These are phyloP conservation scores for Mortierella sp. DNA, from an alignment of 371 early-diverging fungal species.

Conservation along the genomic window DNA sequence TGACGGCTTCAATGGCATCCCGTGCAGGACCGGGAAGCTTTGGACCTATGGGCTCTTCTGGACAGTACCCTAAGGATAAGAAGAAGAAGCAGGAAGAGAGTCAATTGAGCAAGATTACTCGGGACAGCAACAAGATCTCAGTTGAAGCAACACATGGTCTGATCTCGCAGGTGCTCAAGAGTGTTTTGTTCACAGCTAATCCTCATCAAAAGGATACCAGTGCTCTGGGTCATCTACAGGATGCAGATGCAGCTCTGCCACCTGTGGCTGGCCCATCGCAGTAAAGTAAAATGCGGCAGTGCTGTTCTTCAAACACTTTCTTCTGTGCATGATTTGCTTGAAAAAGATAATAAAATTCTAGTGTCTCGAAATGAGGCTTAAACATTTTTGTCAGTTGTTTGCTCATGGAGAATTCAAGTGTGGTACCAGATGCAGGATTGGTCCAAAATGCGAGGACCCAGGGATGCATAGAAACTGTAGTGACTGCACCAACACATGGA, in stretches of 20 bases:
- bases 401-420: constrained; percentile 2
- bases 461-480: neutral
- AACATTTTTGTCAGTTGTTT: neutral
- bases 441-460: neutral
- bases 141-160: constrained; percentile 85
- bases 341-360: neutral
- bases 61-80: constrained; percentile 54
- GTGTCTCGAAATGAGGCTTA: too few species aligned
- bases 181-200: constrained; percentile 75
- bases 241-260: constrained; percentile 16
- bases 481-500: neutral
- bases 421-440: neutral
- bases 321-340: constrained; percentile 1
- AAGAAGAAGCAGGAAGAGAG: constrained; percentile 77
- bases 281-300: constrained; percentile 4
- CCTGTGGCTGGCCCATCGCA: constrained; percentile 6
- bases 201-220: constrained; percentile 29
- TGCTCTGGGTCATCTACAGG: constrained; percentile 16
- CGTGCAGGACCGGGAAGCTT: constrained; percentile 64
- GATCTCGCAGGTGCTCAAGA: constrained; percentile 85
- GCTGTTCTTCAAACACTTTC: neutral
- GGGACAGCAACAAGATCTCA: constrained; percentile 84
- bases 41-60: constrained; percentile 61
- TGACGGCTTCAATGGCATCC: constrained; percentile 73
- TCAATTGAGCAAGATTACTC: constrained; percentile 78